These are phyloP conservation scores for Biscogniauxia sp. DNA, from an alignment of 2,329 filamentous ascomycete genomes.

Conservation along the genomic window DNA sequence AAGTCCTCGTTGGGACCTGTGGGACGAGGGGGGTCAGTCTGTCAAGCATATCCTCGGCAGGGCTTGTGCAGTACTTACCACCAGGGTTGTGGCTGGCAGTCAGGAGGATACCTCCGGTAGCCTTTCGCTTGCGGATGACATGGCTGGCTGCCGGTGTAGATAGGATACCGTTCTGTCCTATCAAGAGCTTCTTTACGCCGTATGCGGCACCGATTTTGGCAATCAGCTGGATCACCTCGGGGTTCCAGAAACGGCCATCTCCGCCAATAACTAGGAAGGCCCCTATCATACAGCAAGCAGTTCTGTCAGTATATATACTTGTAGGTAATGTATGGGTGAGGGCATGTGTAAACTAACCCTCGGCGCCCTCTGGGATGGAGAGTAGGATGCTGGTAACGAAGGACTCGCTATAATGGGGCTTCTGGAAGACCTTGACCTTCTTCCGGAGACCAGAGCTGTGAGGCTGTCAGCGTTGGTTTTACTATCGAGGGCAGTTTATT, in stretches of 20 bases:
- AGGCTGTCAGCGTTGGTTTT: constrained; percentile 14
- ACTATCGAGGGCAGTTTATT: background rate
- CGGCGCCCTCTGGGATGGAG: constrained; percentile 90
- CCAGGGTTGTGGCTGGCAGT: constrained; percentile 98
- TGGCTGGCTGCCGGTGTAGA: constrained; percentile 96
- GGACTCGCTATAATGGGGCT: constrained; percentile 91
- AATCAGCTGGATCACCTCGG: constrained; percentile 93
- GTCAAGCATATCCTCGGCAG: background rate
- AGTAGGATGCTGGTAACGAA: constrained; percentile 93
- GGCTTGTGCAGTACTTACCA: constrained; percentile 54
- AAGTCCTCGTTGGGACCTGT: constrained; percentile 90
- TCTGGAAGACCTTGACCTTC: constrained; percentile 97
- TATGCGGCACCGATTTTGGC: constrained; percentile 96
- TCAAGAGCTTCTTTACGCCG: constrained; percentile 96
- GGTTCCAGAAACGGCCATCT: constrained; percentile 96
- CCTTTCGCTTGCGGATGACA: constrained; percentile 89
- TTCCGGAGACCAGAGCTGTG: constrained; percentile 93
- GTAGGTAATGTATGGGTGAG: no score
- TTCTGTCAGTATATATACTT: background rate
- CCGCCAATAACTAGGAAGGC: constrained; percentile 94
- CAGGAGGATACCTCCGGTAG: constrained; percentile 92
- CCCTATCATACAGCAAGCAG: constrained; percentile 34
- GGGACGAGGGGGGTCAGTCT: constrained; percentile 5
- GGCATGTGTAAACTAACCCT: constrained; percentile 51
- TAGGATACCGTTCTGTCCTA: constrained; percentile 94